phyloP scores from a whole-genome alignment of 176 grass and related monocot species.

The Cymbopogon citratus region DNA sequence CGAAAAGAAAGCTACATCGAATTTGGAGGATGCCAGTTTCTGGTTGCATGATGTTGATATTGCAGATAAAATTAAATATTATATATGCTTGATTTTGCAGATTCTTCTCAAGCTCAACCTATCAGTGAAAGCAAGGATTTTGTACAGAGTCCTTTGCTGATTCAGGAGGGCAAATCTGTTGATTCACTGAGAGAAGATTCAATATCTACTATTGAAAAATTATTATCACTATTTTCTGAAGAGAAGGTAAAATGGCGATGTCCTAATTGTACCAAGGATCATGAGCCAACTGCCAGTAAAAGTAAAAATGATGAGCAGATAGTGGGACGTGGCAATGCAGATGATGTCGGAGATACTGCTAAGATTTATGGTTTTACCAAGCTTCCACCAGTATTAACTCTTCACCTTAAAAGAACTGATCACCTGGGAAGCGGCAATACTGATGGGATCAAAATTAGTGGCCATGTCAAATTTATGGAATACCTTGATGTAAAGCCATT shows the following conservation, averaged over 20 bases:
- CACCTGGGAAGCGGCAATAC: too few species aligned
- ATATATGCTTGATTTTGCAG: conserved; percentile 38
- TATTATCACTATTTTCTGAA: not conserved
- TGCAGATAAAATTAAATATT: conserved; percentile 20
- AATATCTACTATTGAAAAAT: conserved; percentile 22
- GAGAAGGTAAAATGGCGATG: conserved; percentile 9
- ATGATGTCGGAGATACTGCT: conserved; percentile 3
- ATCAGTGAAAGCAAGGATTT: conserved; percentile 22
- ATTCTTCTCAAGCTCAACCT: conserved; percentile 26
- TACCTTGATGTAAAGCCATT: conserved; percentile 15
- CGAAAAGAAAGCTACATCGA: conserved; percentile 15
- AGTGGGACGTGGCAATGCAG: too few species aligned
- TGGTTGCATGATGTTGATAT: conserved; percentile 46
- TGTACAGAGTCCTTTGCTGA: conserved; percentile 20
- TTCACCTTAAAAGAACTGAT: not conserved
- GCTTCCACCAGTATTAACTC: conserved; percentile 36
- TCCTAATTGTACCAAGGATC: conserved; percentile 23
- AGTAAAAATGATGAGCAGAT: not conserved
- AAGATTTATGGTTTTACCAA: conserved; percentile 37
- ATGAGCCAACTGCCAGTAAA: not conserved
- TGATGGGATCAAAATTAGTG: not conserved
- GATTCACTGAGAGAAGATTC: too few species aligned
- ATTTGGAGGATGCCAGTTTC: conserved; percentile 19
- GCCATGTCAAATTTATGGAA: not conserved
- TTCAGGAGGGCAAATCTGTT: not conserved